Conservation (phyloP, 2,329 filamentous ascomycete genomes). For the Fusarium sp. region DNA sequence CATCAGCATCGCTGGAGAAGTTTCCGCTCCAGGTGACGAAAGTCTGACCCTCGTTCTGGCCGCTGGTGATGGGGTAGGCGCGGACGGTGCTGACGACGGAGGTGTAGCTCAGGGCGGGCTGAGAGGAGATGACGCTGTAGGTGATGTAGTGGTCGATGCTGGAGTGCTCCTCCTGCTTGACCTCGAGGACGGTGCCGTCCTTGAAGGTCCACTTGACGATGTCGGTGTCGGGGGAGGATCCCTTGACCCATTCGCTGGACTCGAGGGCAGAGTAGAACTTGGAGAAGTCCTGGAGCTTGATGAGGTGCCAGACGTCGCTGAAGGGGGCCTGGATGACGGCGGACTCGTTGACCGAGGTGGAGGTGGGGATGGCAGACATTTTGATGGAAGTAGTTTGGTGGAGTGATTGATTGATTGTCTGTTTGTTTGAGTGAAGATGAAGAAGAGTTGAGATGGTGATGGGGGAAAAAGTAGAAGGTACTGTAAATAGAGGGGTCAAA, state of each 20-base stretch:
- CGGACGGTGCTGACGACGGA: slow-evolving; percentile 75
- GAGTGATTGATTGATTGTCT: background rate
- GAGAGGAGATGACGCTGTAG: slow-evolving; percentile 75
- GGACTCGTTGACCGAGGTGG: slow-evolving; percentile 73
- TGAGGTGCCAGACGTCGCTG: slow-evolving; percentile 76
- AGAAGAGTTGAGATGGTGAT: slow-evolving; percentile 1
- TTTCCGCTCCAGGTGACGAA: slow-evolving; percentile 76
- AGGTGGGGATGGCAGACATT: slow-evolving; percentile 67
- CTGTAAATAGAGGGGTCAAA: slow-evolving; percentile 28
- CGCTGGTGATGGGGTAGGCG: slow-evolving; percentile 73
- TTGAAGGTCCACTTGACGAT: slow-evolving; percentile 77
- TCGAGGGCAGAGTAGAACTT: slow-evolving; percentile 74
- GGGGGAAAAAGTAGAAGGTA: slow-evolving; percentile 14
- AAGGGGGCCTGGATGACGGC: slow-evolving; percentile 76
- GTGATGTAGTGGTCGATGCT: slow-evolving; percentile 80
- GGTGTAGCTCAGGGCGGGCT: slow-evolving; percentile 73
- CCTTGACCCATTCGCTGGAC: slow-evolving; percentile 71
- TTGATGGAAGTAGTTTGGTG: background rate
- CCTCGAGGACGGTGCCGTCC: slow-evolving; percentile 74
- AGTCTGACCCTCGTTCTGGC: slow-evolving; percentile 71
- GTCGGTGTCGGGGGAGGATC: slow-evolving; percentile 71
- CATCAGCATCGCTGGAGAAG: slow-evolving; percentile 77
- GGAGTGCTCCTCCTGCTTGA: slow-evolving; percentile 83
- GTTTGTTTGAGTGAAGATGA: background rate
- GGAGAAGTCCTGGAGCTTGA: slow-evolving; percentile 77